Base-by-base conservation (phyloP, 2,329 filamentous ascomycete genomes). In the Aspergillus sp. region DNA sequence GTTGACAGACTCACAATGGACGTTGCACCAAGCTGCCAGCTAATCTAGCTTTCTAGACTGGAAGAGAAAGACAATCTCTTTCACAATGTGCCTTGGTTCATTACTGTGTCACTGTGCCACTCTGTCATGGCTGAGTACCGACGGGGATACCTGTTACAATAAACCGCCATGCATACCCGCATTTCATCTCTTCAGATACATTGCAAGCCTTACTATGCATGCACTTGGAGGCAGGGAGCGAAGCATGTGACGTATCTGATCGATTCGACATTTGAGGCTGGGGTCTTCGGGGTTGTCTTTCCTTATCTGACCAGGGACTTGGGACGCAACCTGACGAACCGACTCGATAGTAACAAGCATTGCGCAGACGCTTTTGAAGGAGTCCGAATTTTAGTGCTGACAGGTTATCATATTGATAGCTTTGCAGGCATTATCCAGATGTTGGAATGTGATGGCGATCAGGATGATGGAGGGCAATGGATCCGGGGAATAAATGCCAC, bases 401-500 rank as follows among this genome's bases (percentile, higher is more conserved):
- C 13, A 19, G n/a, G n/a, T 17, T 15, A 8, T 17, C 47, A 50
- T 27, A 5, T 17, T 13, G 47, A 32, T 36, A 50, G 47, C 8
- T 30, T 15, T 5, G 44, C 21, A 6, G 41, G 23, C 21, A 30
- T n/a, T 17, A 49, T 30, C 13, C 11, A 15, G 5, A 49, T 10
- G 4, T 17, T 3, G 15, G 15, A 15, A 49, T 7, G 51, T 53
- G 17, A 23, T 36, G 19, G 25, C 49, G 32, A 36, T 36, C 1
- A 36, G 32, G 10, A 36, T 36, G 5, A 5, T 13, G 10, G 32
- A 5, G 7, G 23, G 19, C 17, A 19, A 41, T 23, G 19, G 5
- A 21, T 41, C 51, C 51, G 51, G 49, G 49, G 21, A 53, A 11
- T 10, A 32, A 55, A 38, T 55, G 53, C 41, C 53, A 55, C 53